phyloP scores from a whole-genome alignment of 2,329 filamentous ascomycete species.

The Coniochaeta pulveracea region DNA sequence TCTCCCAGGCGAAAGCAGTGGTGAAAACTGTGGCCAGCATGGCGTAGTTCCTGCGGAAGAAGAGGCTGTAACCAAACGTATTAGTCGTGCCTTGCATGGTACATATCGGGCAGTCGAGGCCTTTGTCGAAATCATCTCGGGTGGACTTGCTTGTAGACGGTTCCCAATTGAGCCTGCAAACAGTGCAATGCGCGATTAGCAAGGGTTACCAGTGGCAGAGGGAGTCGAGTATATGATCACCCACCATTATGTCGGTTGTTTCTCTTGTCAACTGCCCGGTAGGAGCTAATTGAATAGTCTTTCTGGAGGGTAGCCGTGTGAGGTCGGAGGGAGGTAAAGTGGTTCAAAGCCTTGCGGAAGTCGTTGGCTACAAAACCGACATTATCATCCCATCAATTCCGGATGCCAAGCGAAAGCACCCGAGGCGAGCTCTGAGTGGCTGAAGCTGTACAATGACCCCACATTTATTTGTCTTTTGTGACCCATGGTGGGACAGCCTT shows the following conservation, averaged over 20 bases:
- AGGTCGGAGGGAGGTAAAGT: not conserved
- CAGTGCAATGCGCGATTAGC: conserved; percentile 7
- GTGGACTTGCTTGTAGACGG: conserved; percentile 13
- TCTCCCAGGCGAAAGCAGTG: conserved; percentile 81
- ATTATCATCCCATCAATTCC: conserved; percentile 4
- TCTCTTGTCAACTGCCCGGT: not conserved
- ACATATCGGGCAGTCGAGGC: not conserved
- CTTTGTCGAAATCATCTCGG: not conserved
- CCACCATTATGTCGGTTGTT: conserved; percentile 4
- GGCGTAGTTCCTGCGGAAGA: conserved; percentile 79
- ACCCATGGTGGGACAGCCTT: no score
- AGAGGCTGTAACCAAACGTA: conserved; percentile 40
- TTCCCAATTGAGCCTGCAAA: conserved; percentile 1
- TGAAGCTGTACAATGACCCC: no score
- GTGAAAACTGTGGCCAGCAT: conserved; percentile 83
- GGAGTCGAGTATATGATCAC: no score
- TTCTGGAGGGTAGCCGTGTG: not conserved
- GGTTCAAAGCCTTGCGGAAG: not conserved
- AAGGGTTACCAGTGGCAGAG: not conserved
- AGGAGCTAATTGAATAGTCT: conserved; percentile 3
- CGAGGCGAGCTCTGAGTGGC: not conserved
- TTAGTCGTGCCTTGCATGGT: conserved; percentile 8
- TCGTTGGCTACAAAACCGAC: not conserved
- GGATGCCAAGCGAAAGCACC: not conserved
- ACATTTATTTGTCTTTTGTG: no score